These are phyloP conservation scores for Cladosporium sp. DNA, from an alignment of 2,329 filamentous ascomycete species.

Conservation along the genomic window DNA sequence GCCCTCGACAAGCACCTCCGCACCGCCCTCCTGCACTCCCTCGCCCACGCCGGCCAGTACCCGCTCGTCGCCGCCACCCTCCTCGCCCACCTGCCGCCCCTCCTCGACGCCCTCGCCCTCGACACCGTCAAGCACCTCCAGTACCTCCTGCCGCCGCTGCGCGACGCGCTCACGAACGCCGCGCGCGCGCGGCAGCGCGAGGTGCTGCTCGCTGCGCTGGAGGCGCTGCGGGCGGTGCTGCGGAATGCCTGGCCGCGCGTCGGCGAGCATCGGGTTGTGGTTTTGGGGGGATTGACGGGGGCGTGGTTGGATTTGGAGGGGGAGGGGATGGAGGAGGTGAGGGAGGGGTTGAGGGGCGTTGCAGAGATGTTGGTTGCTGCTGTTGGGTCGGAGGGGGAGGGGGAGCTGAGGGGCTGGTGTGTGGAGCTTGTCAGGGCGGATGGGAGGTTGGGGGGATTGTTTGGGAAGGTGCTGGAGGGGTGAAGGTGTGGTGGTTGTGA, in stretches of 20 bases:
- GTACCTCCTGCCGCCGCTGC: constrained; percentile 62
- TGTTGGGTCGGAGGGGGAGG: constrained; percentile 17
- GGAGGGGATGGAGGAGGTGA: constrained; percentile 19
- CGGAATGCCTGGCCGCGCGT: constrained; percentile 65
- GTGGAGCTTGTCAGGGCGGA: constrained; percentile 24
- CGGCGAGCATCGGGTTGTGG: constrained; percentile 53
- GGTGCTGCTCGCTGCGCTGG: constrained; percentile 49
- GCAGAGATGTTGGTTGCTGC: constrained; percentile 22
- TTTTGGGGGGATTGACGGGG: constrained; percentile 52
- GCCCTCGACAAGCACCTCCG: constrained; percentile 42
- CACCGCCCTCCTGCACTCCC: constrained; percentile 38
- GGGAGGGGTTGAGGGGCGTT: constrained; percentile 17
- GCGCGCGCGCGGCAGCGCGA: constrained; percentile 55
- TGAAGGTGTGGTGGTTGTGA: background rate
- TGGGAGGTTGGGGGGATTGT: constrained; percentile 22
- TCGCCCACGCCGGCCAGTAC: constrained; percentile 54
- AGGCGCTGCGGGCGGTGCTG: constrained; percentile 53
- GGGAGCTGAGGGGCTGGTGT: constrained; percentile 22
- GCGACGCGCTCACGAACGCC: constrained; percentile 59
- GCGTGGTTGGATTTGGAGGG: constrained; percentile 30
- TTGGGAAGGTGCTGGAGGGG: constrained; percentile 9
- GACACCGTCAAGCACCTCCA: constrained; percentile 62
- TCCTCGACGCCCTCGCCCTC: constrained; percentile 55
- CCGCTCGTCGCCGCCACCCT: constrained; percentile 52
- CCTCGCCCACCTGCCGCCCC: constrained; percentile 41